Percentiles rank a stretch among this genome's conserved stretches.
Evolutionary conservation across 768 basidiomycete species (phyloP).

Genomic region (Imleria badia): DNA sequence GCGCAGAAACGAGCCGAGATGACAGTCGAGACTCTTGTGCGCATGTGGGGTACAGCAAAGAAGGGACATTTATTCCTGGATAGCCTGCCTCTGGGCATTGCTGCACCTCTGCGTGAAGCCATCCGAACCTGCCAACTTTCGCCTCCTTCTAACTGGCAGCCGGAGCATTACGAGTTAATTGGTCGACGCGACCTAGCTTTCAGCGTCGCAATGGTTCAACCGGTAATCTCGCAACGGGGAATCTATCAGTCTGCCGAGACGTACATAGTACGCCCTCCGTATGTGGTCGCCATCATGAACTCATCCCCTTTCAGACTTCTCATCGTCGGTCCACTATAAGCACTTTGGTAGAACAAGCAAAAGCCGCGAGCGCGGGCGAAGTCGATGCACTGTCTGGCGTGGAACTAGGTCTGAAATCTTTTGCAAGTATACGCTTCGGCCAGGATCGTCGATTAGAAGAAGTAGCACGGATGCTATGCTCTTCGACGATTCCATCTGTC

Average conservation of each 20-base stretch:
- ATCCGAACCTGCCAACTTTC: conserved; percentile 79
- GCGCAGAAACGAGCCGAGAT: conserved; percentile 66
- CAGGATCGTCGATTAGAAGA: conserved; percentile 90
- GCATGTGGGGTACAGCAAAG: conserved; percentile 35
- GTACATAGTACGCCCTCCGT: conserved; percentile 26
- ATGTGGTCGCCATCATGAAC: background rate
- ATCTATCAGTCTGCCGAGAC: conserved; percentile 32
- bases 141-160: conserved; percentile 73
- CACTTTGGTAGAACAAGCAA: conserved; percentile 50
- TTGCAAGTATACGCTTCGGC: conserved; percentile 84
- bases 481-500: conserved; percentile 68
- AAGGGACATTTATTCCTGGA: conserved; percentile 50
- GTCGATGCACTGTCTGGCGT: conserved; percentile 64
- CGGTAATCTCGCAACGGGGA: conserved; percentile 29
- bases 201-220: conserved; percentile 33
- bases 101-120: conserved; percentile 81
- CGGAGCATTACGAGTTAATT: conserved; percentile 35
- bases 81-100: conserved; percentile 64
- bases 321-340: conserved; percentile 51
- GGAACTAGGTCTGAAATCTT: conserved; percentile 69
- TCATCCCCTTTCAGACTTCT: conserved; percentile 43
- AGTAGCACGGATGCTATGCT: conserved; percentile 87
- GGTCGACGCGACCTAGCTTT: conserved; percentile 33
- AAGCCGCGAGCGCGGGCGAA: conserved; percentile 52
- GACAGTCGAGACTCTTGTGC: conserved; percentile 57